Evolutionary conservation across 2,329 filamentous ascomycete genomes (phyloP), one percentile per base, ranked within the genome.

Genomic region (Venturia carpophila): DNA sequence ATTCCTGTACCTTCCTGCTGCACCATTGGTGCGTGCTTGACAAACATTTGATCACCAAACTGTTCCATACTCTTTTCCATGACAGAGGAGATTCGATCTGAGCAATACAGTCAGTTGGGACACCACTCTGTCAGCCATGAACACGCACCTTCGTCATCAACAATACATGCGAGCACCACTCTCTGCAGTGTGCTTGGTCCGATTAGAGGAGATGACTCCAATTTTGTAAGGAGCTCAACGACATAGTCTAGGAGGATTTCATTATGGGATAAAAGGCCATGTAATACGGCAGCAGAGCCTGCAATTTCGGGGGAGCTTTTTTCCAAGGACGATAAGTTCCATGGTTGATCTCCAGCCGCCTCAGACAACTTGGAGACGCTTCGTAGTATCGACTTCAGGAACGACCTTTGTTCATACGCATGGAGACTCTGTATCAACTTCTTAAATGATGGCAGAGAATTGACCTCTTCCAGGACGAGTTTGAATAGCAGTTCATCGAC

Each of bases 31-130:
- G 89, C 85, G 75, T 97, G 92, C 66, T 86, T 89, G 69, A 97
- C 91, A 71, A 92, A 96, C 13, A 97, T 79, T 62, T 89, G 85
- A 70, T 97, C 92, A 0, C 91, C 90, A 74, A 97, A 96, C 61
- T 88, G 84, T 47, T 79, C 79, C 61, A 96, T 78, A 61, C 82
- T 84, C 71, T 86, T 90, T 70, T 92, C 85, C 65, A 93, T 73
- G 43, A 90, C 77, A 0, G 73, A 77, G 77, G 82, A 60, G 82
- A 79, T 47, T 81, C 74, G 13, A 81, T 79, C 24, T 90, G 73
- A 10, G 81, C 81, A 34, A 83, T 83, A 62, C 17, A 43, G 49
- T 64, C 21, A 58, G 47, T 17, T 17, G 34, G 39, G 34, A 9
- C 5, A 49, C 91, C 68, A 11, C 86, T 81, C 21, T 39, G 2